These are phyloP conservation scores for Setaria italica DNA, from an alignment of 202 grass and related monocot genomes.

Conservation along the genomic window DNA sequence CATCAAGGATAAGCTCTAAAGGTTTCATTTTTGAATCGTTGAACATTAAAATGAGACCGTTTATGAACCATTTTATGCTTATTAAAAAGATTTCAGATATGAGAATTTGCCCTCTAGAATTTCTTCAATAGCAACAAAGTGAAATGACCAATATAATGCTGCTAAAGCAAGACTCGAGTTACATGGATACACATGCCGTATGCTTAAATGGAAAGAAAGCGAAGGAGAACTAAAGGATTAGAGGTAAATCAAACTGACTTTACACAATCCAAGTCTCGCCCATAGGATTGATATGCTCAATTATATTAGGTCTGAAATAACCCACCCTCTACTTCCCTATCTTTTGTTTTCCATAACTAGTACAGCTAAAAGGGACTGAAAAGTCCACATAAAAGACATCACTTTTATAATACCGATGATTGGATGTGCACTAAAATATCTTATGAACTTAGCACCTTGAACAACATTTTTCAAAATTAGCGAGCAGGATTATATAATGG, in stretches of 20 bases:
- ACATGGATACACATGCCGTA: neutral
- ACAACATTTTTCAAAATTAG: slow-evolving; percentile 19
- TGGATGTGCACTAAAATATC: slow-evolving; percentile 4
- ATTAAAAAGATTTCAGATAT: slow-evolving; percentile 17
- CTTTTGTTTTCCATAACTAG: neutral
- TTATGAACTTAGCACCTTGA: slow-evolving; percentile 25
- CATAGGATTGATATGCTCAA: neutral
- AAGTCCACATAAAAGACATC: neutral
- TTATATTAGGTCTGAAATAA: neutral
- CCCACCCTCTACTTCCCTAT: neutral
- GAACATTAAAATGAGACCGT: neutral
- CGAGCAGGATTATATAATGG: neutral
- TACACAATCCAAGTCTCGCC: neutral
- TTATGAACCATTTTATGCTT: slow-evolving; percentile 15
- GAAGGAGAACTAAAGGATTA: too few relatives aligned
- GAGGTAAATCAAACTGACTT: neutral
- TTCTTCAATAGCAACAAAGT: slow-evolving; percentile 6
- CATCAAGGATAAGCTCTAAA: slow-evolving; percentile 15
- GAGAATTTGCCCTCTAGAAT: neutral
- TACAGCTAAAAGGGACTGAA: neutral
- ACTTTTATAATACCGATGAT: neutral
- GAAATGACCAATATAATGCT: neutral
- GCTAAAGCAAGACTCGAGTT: slow-evolving; percentile 9
- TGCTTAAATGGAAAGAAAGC: slow-evolving; percentile 21
- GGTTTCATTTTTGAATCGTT: slow-evolving; percentile 8